Evolutionary conservation across 331 rosid genomes (phyloP), one percentile per base, ranked within the genome.

Genomic region (Pyracantha coccinea): DNA sequence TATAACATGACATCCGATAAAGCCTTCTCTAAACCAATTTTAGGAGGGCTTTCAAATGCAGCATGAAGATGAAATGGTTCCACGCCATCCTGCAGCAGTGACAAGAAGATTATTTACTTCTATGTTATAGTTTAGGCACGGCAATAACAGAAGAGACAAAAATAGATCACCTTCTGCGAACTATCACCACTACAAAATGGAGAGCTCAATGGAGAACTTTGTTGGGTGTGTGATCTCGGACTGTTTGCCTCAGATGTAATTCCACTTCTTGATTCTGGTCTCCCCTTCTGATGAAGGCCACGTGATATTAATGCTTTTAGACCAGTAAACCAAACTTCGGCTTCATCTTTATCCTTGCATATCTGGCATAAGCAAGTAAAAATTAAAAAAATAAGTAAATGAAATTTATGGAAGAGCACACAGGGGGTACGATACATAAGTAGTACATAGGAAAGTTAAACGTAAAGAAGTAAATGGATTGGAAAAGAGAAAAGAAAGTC

Each of bases 281-380:
- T 73, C 52, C 81, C 73, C 20, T 58, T 77, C 25, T 71, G 83
- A 14, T 76, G 82, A 35, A 31, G 72, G 24, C 63, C 73, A 6
- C 85, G 83, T 28, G 84, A 80, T 52, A 84, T 80, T 52, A 80
- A 64, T 38, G 87, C 83, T 47, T 77, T 84, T 23, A 84, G 69
- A 69, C 82, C 87, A 28, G 68, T 58, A 81, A 80, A 74, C 87
- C 87, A 84, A 66, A 80, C 76, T 59, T 84, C 87, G 28, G 85
- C 87, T 84, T 84, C 87, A 60, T 77, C 87, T 77, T 80, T 80
- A 77, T 84, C 87, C 70, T 80, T 84, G 80, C 87, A 84, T 80
- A 84, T 80, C 85, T 84, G 75, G 76, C 29, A 29, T 47, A 76
- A 76, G 61, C 25, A 58, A 13, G 15, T 24, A 44, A 12, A 12